These are phyloP conservation scores for Kwoniella dejecticola DNA, from an alignment of 768 basidiomycete genomes.

Conservation along the genomic window DNA sequence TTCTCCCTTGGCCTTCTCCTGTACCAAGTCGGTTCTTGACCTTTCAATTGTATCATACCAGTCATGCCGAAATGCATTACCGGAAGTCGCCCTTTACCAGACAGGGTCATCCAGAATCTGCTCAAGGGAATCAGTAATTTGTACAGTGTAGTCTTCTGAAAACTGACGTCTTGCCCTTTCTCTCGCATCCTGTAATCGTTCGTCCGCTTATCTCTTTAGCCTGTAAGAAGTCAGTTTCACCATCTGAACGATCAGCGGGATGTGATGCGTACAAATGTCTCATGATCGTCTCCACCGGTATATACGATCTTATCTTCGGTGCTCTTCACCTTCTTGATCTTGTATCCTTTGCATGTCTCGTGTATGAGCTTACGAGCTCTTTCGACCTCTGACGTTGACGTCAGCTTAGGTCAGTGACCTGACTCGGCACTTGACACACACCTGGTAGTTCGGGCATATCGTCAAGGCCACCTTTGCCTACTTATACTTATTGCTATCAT, in stretches of 20 bases:
- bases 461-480: too few relatives aligned
- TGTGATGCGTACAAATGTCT: constrained; percentile 64
- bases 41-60: constrained; percentile 71
- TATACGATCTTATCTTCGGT: constrained; percentile 68
- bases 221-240: constrained; percentile 54
- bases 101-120: constrained; percentile 64
- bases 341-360: constrained; percentile 61
- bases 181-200: constrained; percentile 50
- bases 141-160: background rate
- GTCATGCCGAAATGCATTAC: constrained; percentile 85
- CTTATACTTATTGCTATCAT: too few relatives aligned
- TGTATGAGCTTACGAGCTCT: constrained; percentile 65
- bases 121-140: background rate
- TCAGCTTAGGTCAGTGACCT: constrained; percentile 3
- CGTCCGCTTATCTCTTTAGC: constrained; percentile 60
- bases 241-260: background rate
- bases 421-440: constrained; percentile 26
- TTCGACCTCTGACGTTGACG: constrained; percentile 65
- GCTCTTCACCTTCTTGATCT: constrained; percentile 64
- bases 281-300: constrained; percentile 60
- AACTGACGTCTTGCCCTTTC: constrained; percentile 55
- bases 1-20: constrained; percentile 43
- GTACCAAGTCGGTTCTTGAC: constrained; percentile 55
- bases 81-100: constrained; percentile 65
- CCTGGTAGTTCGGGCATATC: constrained; percentile 66